Evolutionary conservation across 2,329 filamentous ascomycete species (phyloP).

Genomic region (Alternaria brassicicola): DNA sequence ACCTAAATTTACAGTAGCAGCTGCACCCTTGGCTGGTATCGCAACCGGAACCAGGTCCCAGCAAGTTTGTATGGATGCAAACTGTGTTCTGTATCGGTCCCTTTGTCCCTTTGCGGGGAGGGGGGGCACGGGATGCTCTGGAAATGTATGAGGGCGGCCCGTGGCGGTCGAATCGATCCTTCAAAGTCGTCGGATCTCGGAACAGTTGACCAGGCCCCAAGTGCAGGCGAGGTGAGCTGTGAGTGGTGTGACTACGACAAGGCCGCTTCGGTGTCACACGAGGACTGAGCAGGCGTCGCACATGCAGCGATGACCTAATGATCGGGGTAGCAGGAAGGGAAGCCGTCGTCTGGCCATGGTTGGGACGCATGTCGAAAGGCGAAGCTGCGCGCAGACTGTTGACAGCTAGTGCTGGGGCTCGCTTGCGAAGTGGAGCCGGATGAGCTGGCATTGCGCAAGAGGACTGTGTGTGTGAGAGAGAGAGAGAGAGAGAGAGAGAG

Average conservation of each 20-base stretch:
- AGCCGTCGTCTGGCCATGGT: slow-evolving; percentile 21
- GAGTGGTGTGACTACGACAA: slow-evolving; percentile 37
- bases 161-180: slow-evolving; percentile 11
- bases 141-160: slow-evolving; percentile 5
- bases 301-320: slow-evolving; percentile 26
- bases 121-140: not conserved
- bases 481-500: too few relatives aligned
- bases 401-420: slow-evolving; percentile 15
- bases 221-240: slow-evolving; percentile 7
- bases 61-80: slow-evolving; percentile 1
- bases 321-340: slow-evolving; percentile 18
- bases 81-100: slow-evolving; percentile 1
- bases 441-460: slow-evolving; percentile 21
- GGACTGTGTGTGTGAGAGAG: too few relatives aligned
- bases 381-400: slow-evolving; percentile 2
- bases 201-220: slow-evolving; percentile 4
- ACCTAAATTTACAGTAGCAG: slow-evolving; percentile 6
- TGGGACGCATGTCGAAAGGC: slow-evolving; percentile 19
- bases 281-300: slow-evolving; percentile 15
- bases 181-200: slow-evolving; percentile 15
- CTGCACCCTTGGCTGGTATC: slow-evolving; percentile 9
- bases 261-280: slow-evolving; percentile 17
- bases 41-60: slow-evolving; percentile 1
- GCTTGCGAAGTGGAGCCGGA: slow-evolving; percentile 23
- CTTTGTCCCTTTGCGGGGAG: too few relatives aligned